These are phyloP conservation scores for Bruguiera sexangula DNA, from an alignment of 345 rosid genomes.

Conservation along the genomic window DNA sequence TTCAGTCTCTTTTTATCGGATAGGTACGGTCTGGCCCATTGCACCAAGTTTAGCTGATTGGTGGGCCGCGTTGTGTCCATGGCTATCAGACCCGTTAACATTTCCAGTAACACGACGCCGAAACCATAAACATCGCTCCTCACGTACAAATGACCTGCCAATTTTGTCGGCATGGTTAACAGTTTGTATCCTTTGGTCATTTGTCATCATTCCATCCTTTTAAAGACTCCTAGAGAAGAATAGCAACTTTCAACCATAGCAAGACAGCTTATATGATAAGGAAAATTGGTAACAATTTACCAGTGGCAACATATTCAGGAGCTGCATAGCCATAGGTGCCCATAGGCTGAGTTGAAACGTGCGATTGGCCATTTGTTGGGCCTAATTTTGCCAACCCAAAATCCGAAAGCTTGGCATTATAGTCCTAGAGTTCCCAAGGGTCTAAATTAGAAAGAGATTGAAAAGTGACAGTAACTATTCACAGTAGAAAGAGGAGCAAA, in stretches of 20 bases:
- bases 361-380: slow-evolving; percentile 62
- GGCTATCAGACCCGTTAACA: slow-evolving; percentile 65
- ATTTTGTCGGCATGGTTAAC: neutral
- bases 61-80: slow-evolving; percentile 55
- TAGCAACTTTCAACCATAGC: no score
- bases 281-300: slow-evolving; percentile 21
- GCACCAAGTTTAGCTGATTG: slow-evolving; percentile 44
- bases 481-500: neutral
- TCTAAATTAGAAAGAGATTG: neutral
- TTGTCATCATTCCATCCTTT: no score
- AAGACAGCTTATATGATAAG: no score
- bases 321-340: slow-evolving; percentile 91
- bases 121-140: slow-evolving; percentile 86
- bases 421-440: slow-evolving; percentile 35
- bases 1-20: slow-evolving; percentile 44
- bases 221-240: no score
- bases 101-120: slow-evolving; percentile 72
- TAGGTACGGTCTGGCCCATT: slow-evolving; percentile 55
- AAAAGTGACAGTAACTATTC: neutral
- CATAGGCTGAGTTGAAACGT: slow-evolving; percentile 64
- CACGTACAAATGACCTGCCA: slow-evolving; percentile 71
- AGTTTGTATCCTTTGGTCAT: no score
- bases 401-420: slow-evolving; percentile 74
- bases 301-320: slow-evolving; percentile 79
- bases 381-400: slow-evolving; percentile 80